These are phyloP conservation scores for Flaveria brownii DNA, from an alignment of 129 eudicot genomes.

Conservation along the genomic window DNA sequence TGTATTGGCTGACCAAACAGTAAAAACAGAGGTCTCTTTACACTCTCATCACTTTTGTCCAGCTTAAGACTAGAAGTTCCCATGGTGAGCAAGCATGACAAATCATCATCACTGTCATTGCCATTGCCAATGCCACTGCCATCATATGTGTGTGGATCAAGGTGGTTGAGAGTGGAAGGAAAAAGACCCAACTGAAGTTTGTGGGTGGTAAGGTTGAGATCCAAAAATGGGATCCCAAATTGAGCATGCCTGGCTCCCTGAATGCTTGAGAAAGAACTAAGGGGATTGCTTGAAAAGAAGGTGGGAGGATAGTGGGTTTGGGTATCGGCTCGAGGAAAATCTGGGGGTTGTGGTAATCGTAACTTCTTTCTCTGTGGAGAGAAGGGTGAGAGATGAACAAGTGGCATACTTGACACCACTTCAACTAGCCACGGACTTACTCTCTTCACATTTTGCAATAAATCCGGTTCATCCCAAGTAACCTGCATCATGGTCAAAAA, in stretches of 20 bases:
- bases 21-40: slow-evolving; percentile 55
- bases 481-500: slow-evolving; percentile 47
- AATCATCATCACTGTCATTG: slow-evolving; percentile 33
- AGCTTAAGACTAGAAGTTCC: slow-evolving; percentile 51
- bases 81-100: slow-evolving; percentile 72
- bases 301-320: slow-evolving; percentile 42
- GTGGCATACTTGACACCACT: slow-evolving; percentile 67
- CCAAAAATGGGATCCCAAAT: slow-evolving; percentile 69
- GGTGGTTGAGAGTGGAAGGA: slow-evolving; percentile 41
- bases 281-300: slow-evolving; percentile 69
- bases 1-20: slow-evolving; percentile 89
- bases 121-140: slow-evolving; percentile 20
- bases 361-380: slow-evolving; percentile 83
- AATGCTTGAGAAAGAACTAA: slow-evolving; percentile 79
- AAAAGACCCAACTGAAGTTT: slow-evolving; percentile 59
- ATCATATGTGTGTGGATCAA: slow-evolving; percentile 35
- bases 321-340: slow-evolving; percentile 44
- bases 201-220: slow-evolving; percentile 61
- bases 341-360: slow-evolving; percentile 59
- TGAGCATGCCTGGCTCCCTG: slow-evolving; percentile 99
- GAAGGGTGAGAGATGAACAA: slow-evolving; percentile 63
- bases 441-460: slow-evolving; percentile 77
- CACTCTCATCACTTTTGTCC: slow-evolving; percentile 42
- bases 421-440: slow-evolving; percentile 97
- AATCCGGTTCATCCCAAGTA: slow-evolving; percentile 87